Conservation (phyloP, 495 filamentous ascomycete genomes). For the Aspergillus haitiensis region DNA sequence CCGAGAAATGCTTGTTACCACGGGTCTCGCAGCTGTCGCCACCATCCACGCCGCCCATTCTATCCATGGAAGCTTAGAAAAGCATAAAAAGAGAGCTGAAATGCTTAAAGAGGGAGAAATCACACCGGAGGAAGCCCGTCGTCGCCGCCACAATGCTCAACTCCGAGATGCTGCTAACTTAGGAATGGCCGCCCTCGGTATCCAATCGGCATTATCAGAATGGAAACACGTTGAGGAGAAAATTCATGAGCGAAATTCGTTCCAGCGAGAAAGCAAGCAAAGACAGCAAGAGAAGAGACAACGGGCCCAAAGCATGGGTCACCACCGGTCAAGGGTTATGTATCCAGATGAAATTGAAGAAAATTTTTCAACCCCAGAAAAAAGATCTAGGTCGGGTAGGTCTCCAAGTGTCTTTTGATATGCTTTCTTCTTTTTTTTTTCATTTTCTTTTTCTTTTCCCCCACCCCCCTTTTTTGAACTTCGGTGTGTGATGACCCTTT, state of each 20-base stretch:
- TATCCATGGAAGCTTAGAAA: conserved; percentile 74
- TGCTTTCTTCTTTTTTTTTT: neutral
- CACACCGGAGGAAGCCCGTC: conserved; percentile 69
- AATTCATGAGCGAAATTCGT: conserved; percentile 52
- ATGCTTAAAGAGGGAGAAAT: conserved; percentile 73
- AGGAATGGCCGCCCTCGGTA: conserved; percentile 80
- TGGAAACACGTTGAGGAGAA: conserved; percentile 68
- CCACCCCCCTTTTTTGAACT: too few species aligned
- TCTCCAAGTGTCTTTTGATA: conserved; percentile 3
- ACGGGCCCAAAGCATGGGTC: conserved; percentile 15
- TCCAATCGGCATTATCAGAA: conserved; percentile 78
- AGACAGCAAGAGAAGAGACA: conserved; percentile 10
- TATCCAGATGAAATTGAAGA: conserved; percentile 31
- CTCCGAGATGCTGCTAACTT: conserved; percentile 74
- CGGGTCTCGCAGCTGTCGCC: conserved; percentile 80
- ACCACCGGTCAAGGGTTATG: conserved; percentile 5
- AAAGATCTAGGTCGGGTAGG: conserved; percentile 14
- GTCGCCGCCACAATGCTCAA: conserved; percentile 70
- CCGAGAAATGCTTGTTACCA: conserved; percentile 80
- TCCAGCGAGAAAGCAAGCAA: conserved; percentile 47
- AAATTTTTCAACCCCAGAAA: conserved; percentile 11
- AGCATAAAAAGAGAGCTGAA: conserved; percentile 66
- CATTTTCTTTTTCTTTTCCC: neutral
- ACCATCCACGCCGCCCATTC: conserved; percentile 86
- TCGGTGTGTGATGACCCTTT: too few species aligned